Evolutionary conservation across 768 basidiomycete species (phyloP).

Genomic region (Amanita rimosa): DNA sequence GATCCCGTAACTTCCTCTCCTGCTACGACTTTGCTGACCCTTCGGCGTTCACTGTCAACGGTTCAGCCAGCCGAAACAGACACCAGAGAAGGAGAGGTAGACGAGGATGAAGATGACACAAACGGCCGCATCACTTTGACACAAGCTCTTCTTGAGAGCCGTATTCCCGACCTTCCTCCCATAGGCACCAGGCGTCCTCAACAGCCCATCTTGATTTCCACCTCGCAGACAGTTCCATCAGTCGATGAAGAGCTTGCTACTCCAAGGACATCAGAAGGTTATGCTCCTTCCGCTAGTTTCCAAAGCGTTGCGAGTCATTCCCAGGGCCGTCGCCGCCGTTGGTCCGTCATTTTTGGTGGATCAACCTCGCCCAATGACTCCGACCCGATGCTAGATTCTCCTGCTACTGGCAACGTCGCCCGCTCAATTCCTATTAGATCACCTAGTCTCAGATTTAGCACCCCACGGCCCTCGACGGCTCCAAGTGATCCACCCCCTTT

Average conservation of each 20-base stretch:
- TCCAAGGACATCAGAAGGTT: conserved; percentile 36
- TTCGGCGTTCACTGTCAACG: conserved; percentile 52
- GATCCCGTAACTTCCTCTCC: conserved; percentile 36
- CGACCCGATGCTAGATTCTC: conserved; percentile 8
- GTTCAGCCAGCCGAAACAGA: conserved; percentile 9
- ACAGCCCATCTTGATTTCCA: conserved; percentile 51
- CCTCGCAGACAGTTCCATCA: conserved; percentile 24
- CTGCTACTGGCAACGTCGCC: conserved; percentile 16
- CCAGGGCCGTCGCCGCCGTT: conserved; percentile 45
- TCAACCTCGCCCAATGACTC: conserved; percentile 8
- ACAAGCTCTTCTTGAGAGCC: conserved; percentile 69
- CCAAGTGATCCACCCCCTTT: conserved; percentile 13
- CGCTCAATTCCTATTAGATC: conserved; percentile 33
- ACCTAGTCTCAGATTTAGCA: conserved; percentile 19
- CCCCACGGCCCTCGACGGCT: conserved; percentile 16
- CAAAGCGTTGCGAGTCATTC: conserved; percentile 21
- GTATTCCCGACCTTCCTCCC: conserved; percentile 65
- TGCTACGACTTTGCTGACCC: conserved; percentile 48
- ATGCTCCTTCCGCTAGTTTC: conserved; percentile 17
- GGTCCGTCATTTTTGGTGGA: conserved; percentile 54
- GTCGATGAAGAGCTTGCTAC: conserved; percentile 36
- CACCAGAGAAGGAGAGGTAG: conserved; percentile 25
- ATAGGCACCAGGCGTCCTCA: conserved; percentile 54
- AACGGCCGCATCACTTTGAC: conserved; percentile 62
- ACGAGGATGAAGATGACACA: conserved; percentile 52